Base-by-base conservation (phyloP, 345 rosid species). In the Gossypium anomalum region DNA sequence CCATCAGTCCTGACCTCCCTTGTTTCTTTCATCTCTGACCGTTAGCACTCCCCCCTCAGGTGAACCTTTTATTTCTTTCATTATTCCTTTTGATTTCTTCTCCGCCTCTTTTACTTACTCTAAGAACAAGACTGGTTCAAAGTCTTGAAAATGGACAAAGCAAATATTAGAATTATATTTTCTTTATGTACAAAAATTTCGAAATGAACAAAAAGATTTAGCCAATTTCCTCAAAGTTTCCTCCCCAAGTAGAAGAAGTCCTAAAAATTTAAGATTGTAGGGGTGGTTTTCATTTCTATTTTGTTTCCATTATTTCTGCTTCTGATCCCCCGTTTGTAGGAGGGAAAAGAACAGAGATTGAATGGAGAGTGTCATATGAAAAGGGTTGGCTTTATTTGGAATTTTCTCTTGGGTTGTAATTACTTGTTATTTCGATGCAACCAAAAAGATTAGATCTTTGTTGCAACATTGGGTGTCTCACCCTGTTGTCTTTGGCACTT, bases 311-410 rank as follows among this genome's bases (percentile, higher is more conserved):
- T 9, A 8, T 27, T 61, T 25, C 9, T 59, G 2, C 66, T 61
- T 61, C 12, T 61, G 66, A 29, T 82, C 78, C 51, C 75, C 71
- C 79, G 64, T 16, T 70, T 38, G 14, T 25, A 43, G 61, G 51
- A 64, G 56, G 74, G 76, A 58, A 72, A 27, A 43, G 75, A 65
- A 67, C 76, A 61, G 23, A 48, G 56, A 25, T 60, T 25, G 4
- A 75, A 94, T 95, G 99, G 98, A 95, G 81, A 87, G 86, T 58
- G 68, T 87, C 70, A 63, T 83, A 29, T 91, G 99, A 92, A 98
- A 93, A 83, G 89, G 85, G 48, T 66, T 81, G 77, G 62, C 82
- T 71, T 83, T 95, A 2, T 88, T 83, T 72, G 92, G 90, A 72
- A 85, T 95, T 69, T 71, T 83, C 7, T 80, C 86, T 1, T 95